Evolutionary conservation across 2,329 filamentous ascomycete species (phyloP).

Genomic region (Ascocoryne sarcoides): DNA sequence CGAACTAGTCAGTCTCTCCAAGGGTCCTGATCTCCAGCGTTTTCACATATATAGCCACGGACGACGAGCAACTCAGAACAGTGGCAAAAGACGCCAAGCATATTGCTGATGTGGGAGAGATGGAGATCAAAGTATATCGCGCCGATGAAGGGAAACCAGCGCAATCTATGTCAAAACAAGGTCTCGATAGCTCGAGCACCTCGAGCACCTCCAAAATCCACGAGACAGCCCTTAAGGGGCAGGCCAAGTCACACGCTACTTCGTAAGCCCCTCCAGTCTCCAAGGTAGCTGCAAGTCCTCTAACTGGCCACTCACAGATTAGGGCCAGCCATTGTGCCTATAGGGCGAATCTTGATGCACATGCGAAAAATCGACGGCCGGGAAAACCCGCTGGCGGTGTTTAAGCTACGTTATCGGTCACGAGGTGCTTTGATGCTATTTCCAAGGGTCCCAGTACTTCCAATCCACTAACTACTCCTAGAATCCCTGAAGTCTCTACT

Average conservation of each 20-base stretch:
- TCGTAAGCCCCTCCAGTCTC: too few species aligned
- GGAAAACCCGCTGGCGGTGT: neutral
- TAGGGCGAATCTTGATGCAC: too few species aligned
- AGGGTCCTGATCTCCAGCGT: too few species aligned
- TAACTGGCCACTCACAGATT: too few species aligned
- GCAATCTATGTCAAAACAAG: too few species aligned
- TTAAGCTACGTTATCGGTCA: neutral
- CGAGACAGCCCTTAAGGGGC: slow-evolving; percentile 13
- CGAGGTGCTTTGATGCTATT: neutral
- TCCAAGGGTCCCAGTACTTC: neutral
- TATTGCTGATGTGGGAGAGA: slow-evolving; percentile 7
- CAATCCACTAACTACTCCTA: neutral
- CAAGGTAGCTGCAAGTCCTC: too few species aligned
- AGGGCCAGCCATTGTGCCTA: too few species aligned
- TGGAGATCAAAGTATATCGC: slow-evolving; percentile 4
- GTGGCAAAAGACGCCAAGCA: slow-evolving; percentile 5
- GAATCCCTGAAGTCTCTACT: slow-evolving; percentile 4
- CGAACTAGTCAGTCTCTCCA: too few species aligned
- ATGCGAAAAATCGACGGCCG: neutral
- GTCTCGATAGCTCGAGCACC: neutral
- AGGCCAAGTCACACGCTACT: slow-evolving; percentile 11
- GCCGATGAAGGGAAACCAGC: neutral
- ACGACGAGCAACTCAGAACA: slow-evolving; percentile 2
- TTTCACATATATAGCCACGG: neutral
- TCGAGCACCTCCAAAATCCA: slow-evolving; percentile 7